Conservation (phyloP, 148 eudicot species). For the Vaccinium darrowii region DNA sequence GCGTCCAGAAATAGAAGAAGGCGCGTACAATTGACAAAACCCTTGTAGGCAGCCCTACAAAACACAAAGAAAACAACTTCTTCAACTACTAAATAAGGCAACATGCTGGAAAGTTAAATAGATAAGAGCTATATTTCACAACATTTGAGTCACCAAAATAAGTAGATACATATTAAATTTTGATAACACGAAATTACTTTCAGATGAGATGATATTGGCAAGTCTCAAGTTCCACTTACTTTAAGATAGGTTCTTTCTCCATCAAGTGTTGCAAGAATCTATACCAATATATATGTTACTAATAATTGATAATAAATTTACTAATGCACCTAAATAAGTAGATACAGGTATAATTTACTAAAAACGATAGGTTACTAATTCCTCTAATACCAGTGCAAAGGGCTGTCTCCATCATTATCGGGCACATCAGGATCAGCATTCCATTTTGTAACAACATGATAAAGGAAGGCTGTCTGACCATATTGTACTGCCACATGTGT, state of each 20-base stretch:
- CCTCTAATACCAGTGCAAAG: conserved; percentile 83
- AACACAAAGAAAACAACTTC: conserved; percentile 24
- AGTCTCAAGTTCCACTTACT: background rate
- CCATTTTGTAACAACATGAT: conserved; percentile 90
- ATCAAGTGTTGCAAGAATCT: background rate
- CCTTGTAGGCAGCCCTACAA: conserved; percentile 98
- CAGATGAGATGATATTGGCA: background rate
- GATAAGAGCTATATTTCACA: background rate
- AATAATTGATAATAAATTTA: background rate
- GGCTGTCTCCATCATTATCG: conserved; percentile 94
- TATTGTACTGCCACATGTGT: conserved; percentile 98
- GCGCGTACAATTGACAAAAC: conserved; percentile 94
- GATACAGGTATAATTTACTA: background rate
- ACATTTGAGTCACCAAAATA: background rate
- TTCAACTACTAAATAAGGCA: background rate
- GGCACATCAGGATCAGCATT: conserved; percentile 98
- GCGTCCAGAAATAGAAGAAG: conserved; percentile 94
- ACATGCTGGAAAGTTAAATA: background rate
- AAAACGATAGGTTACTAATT: background rate
- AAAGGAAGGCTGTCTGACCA: conserved; percentile 95
- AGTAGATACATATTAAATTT: background rate
- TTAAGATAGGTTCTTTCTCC: background rate
- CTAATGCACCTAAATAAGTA: background rate
- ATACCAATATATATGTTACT: background rate
- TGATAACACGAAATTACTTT: background rate